Evolutionary conservation across 2,329 filamentous ascomycete genomes (phyloP).

Genomic region (Talaromyces sp.): DNA sequence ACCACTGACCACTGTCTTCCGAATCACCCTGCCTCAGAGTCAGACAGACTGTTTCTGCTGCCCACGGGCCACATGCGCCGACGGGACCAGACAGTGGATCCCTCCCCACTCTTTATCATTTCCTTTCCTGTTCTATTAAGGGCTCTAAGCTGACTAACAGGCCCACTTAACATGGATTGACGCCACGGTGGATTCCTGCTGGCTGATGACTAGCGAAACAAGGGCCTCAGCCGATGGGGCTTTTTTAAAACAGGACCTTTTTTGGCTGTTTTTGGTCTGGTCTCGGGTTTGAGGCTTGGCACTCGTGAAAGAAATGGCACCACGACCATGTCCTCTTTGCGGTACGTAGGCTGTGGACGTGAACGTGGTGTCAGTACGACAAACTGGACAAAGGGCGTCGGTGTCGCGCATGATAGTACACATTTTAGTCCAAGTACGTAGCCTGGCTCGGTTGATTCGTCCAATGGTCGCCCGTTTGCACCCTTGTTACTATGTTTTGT

Average conservation of each 20-base stretch:
- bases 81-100: conserved; percentile 8
- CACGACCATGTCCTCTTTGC: neutral
- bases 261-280: neutral
- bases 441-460: neutral
- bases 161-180: neutral
- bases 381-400: neutral
- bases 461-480: neutral
- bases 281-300: conserved; percentile 4
- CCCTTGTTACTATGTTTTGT: neutral
- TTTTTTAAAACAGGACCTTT: neutral
- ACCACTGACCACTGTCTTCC: neutral
- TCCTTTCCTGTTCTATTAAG: neutral
- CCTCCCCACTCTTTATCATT: neutral
- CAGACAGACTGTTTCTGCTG: neutral
- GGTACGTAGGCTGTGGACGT: neutral
- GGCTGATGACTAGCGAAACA: neutral
- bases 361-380: neutral
- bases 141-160: neutral
- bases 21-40: neutral
- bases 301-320: neutral
- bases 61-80: conserved; percentile 15
- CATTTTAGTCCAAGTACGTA: neutral
- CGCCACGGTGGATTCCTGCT: conserved; percentile 4
- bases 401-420: neutral
- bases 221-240: neutral